Evolutionary conservation across 2,329 filamentous ascomycete species (phyloP).

Genomic region (Allantophomopsis lycopodina): DNA sequence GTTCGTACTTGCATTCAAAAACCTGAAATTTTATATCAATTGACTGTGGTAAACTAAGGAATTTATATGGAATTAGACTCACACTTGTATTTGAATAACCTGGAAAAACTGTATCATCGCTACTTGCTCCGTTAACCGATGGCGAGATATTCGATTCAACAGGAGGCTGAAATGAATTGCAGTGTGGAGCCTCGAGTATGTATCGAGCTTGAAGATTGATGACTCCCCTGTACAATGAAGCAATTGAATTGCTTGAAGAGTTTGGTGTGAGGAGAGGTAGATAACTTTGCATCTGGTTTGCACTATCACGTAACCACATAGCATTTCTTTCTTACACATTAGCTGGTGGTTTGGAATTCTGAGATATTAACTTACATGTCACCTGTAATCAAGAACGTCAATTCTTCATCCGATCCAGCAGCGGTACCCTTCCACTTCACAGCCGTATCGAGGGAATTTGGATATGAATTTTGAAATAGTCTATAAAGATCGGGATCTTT

Average conservation of each 20-base stretch:
- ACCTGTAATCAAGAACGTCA: slow-evolving; percentile 44
- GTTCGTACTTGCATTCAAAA: slow-evolving; percentile 94
- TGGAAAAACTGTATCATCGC: slow-evolving; percentile 51
- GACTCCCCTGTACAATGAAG: slow-evolving; percentile 53
- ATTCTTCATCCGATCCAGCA: slow-evolving; percentile 45
- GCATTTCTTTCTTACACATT: slow-evolving; percentile 75
- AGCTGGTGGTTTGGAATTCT: slow-evolving; percentile 36
- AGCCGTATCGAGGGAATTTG: slow-evolving; percentile 64
- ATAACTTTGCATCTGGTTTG: slow-evolving; percentile 62
- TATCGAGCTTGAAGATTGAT: slow-evolving; percentile 62
- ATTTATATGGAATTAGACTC: too few species aligned
- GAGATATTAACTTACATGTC: slow-evolving; percentile 26
- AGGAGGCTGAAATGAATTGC: slow-evolving; percentile 84
- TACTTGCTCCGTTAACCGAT: slow-evolving; percentile 41
- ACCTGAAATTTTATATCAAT: slow-evolving; percentile 45
- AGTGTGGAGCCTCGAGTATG: slow-evolving; percentile 60
- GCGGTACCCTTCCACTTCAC: slow-evolving; percentile 54
- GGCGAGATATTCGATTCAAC: slow-evolving; percentile 54
- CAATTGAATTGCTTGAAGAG: slow-evolving; percentile 40
- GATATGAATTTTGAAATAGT: slow-evolving; percentile 60
- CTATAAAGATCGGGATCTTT: slow-evolving; percentile 63
- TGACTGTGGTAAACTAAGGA: too few species aligned
- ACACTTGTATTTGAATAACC: slow-evolving; percentile 27
- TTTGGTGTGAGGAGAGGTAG: slow-evolving; percentile 43
- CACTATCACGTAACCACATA: slow-evolving; percentile 80